A percentile compares a stretch with the other conserved stretches of the same genome.
phyloP scores from a whole-genome alignment of 495 filamentous ascomycete species.

The Penicillium angulare region DNA sequence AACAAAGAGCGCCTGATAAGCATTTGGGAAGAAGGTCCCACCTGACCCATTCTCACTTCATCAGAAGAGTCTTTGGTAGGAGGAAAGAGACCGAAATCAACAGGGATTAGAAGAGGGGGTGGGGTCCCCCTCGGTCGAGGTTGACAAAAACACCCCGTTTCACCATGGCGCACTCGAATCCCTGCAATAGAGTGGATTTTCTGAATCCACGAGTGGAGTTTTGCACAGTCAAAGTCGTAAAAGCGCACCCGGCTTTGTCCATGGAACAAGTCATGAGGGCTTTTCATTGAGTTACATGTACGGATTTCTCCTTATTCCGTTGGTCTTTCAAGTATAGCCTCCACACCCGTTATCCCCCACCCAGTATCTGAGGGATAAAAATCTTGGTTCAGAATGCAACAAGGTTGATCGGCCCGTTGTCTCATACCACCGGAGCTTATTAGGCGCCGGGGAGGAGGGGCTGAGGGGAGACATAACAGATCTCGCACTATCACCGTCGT shows the following conservation, averaged over 20 bases:
- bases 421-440: conserved; percentile 24
- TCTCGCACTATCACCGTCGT: no score
- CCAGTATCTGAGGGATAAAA: no score
- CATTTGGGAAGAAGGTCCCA: conserved; percentile 1
- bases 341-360: no score
- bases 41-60: neutral
- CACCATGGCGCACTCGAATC: conserved; percentile 19
- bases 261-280: no score
- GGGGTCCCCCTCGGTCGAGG: conserved; percentile 3
- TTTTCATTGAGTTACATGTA: no score
- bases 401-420: conserved; percentile 35
- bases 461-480: no score
- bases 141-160: conserved; percentile 16
- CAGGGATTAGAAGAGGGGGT: conserved; percentile 32
- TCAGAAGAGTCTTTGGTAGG: conserved; percentile 3
- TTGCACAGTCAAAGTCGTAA: conserved; percentile 3
- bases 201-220: conserved; percentile 12
- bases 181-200: conserved; percentile 23
- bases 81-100: conserved; percentile 1
- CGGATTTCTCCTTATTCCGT: no score
- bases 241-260: no score
- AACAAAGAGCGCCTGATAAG: conserved; percentile 4
- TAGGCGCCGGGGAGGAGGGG: conserved; percentile 8
- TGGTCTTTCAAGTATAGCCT: no score
- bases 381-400: conserved; percentile 13